A percentile compares a stretch with the other conserved stretches of the same genome.
phyloP scores from a whole-genome alignment of 129 eudicot genomes.

The Gnaphalium uliginosum region DNA sequence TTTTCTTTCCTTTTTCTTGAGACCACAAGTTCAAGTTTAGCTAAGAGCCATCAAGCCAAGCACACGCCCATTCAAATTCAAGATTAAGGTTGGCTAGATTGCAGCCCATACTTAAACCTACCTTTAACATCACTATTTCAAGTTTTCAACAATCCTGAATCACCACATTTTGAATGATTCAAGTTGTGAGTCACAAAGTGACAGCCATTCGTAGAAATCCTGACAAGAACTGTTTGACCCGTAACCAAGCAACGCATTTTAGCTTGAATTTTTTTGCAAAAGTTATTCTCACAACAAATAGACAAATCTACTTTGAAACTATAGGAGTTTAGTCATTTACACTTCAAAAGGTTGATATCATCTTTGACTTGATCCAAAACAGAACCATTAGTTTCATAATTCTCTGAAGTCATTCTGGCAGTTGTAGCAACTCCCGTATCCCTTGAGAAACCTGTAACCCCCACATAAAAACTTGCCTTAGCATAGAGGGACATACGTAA shows the following conservation, averaged over 20 bases:
- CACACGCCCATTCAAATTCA: no score
- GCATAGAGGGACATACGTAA: background rate
- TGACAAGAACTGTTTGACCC: background rate
- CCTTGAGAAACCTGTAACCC: conserved; percentile 70
- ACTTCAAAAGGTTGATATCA: background rate
- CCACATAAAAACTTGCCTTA: background rate
- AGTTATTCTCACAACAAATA: background rate
- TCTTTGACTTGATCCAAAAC: background rate
- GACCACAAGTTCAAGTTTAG: no score
- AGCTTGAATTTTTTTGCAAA: background rate
- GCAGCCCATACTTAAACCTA: background rate
- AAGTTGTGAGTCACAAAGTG: conserved; percentile 8
- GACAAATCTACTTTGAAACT: background rate
- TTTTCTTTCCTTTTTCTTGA: no score
- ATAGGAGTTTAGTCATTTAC: background rate
- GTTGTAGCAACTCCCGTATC: conserved; percentile 69
- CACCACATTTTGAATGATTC: background rate
- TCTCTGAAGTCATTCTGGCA: conserved; percentile 40
- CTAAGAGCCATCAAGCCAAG: no score
- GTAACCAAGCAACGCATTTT: background rate
- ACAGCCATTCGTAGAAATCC: conserved; percentile 10
- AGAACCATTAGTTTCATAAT: background rate
- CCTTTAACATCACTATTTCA: background rate
- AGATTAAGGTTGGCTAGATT: background rate
- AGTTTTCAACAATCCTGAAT: background rate